Conservation (phyloP, 2,329 filamentous ascomycete genomes). For the Alternaria alternata region DNA sequence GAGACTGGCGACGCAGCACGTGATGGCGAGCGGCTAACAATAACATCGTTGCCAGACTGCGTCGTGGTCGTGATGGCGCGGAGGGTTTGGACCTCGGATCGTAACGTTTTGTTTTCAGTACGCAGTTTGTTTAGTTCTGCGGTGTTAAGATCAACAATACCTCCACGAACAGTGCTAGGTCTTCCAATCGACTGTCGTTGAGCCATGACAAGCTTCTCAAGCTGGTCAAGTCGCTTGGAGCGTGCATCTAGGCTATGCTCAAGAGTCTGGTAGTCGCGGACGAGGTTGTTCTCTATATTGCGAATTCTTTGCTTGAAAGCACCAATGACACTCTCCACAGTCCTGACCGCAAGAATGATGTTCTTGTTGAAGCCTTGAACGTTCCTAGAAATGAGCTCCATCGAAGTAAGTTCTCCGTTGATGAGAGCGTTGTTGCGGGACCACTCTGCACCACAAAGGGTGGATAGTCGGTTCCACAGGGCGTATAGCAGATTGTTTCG, state of each 20-base stretch:
- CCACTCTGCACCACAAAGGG: constrained; percentile 91
- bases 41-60: constrained; percentile 31
- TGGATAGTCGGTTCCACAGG: constrained; percentile 89
- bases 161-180: constrained; percentile 51
- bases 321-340: constrained; percentile 79
- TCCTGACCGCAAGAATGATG: constrained; percentile 84
- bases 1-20: constrained; percentile 41
- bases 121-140: constrained; percentile 67
- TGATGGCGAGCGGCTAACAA: constrained; percentile 37
- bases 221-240: constrained; percentile 83
- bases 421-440: constrained; percentile 87
- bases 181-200: constrained; percentile 50
- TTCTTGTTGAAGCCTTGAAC: constrained; percentile 91
- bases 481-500: constrained; percentile 86
- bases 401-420: constrained; percentile 83
- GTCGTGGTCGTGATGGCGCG: constrained; percentile 51
- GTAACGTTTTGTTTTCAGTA: constrained; percentile 67
- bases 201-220: constrained; percentile 75
- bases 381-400: constrained; percentile 86
- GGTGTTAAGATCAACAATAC: constrained; percentile 50
- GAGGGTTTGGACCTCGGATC: constrained; percentile 72
- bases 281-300: constrained; percentile 86
- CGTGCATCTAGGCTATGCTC: constrained; percentile 82
- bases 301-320: constrained; percentile 83
- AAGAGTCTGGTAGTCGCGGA: constrained; percentile 86